phyloP scores from a whole-genome alignment of 306 rosid genomes.

The Cicer arietinum region DNA sequence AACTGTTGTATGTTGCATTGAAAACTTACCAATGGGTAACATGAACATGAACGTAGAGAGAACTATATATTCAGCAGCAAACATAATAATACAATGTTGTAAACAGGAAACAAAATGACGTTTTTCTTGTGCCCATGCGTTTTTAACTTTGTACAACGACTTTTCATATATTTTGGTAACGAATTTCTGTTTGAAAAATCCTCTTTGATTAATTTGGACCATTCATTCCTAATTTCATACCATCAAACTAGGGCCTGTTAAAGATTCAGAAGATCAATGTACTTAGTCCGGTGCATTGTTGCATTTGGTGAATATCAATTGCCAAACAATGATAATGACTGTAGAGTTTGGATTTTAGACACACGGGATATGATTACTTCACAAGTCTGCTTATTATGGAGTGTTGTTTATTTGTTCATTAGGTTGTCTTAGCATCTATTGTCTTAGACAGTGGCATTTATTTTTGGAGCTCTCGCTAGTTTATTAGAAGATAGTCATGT shows the following conservation, averaged over 20 bases:
- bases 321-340: neutral
- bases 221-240: neutral
- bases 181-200: neutral
- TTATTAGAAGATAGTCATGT: neutral
- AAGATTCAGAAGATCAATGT: conserved; percentile 12
- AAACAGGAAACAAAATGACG: neutral
- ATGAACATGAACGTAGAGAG: neutral
- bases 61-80: neutral
- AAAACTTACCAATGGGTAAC: conserved; percentile 13
- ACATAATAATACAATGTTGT: conserved; percentile 1
- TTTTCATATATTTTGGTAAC: neutral
- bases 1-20: neutral
- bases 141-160: neutral
- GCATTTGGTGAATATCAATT: conserved; percentile 24
- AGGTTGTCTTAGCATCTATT: neutral
- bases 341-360: neutral
- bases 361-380: neutral
- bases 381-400: neutral
- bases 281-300: neutral
- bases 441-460: conserved; percentile 36
- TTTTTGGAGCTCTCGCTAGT: conserved; percentile 21
- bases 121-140: neutral
- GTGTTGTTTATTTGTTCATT: conserved; percentile 9
- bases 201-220: neutral
- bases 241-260: neutral